Percentiles rank a stretch among this genome's conserved stretches.
phyloP scores from a whole-genome alignment of 139 green algal species.

The Edaphochlamys debaryana region DNA sequence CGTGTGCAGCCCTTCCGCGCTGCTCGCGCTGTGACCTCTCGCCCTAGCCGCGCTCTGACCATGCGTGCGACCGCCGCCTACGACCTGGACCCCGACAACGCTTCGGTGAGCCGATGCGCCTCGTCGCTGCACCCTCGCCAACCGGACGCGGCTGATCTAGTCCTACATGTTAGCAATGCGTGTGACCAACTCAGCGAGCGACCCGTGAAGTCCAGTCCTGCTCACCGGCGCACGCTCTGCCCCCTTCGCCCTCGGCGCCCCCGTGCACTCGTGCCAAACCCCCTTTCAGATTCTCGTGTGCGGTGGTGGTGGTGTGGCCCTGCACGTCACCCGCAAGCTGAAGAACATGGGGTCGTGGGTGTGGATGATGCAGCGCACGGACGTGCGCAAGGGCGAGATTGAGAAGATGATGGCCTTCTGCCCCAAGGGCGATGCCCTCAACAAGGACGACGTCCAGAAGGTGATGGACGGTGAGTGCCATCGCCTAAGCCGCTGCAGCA shows the following conservation, averaged over 20 bases:
- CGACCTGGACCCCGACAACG: constrained; percentile 90
- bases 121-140: too few relatives aligned
- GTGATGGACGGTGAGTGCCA: constrained; percentile 73
- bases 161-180: too few relatives aligned
- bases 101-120: too few relatives aligned
- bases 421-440: constrained; percentile 88
- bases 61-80: constrained; percentile 27
- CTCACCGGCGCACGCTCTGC: too few relatives aligned
- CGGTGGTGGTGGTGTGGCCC: constrained; percentile 88
- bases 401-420: constrained; percentile 95
- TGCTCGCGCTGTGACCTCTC: neutral
- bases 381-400: constrained; percentile 82
- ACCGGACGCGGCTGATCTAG: too few relatives aligned
- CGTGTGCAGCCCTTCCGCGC: constrained; percentile 20
- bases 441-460: constrained; percentile 76
- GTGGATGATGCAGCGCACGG: constrained; percentile 89
- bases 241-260: too few relatives aligned
- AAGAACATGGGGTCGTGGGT: constrained; percentile 97
- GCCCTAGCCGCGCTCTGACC: neutral
- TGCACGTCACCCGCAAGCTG: constrained; percentile 86
- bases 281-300: constrained; percentile 91
- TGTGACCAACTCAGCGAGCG: too few relatives aligned
- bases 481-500: too few relatives aligned
- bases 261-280: too few relatives aligned
- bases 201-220: too few relatives aligned